Conservation (phyloP, 441 rosid genomes). For the Erysimum pusillum region DNA sequence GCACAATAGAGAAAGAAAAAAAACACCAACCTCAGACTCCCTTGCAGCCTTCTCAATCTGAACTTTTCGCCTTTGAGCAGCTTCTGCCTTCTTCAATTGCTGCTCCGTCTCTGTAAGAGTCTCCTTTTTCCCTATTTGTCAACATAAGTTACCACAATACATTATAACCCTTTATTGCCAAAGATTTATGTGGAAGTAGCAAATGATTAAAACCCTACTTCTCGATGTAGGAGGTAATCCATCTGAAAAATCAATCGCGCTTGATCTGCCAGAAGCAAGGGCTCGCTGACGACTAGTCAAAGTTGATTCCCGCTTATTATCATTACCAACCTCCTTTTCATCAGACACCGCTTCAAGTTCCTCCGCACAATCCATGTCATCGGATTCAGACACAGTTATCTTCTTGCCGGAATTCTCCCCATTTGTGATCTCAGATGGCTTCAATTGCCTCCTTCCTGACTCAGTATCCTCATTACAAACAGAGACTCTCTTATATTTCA, state of each 20-base stretch:
- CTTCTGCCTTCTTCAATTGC: slow-evolving; percentile 90
- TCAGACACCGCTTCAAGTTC: slow-evolving; percentile 65
- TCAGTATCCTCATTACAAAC: slow-evolving; percentile 60
- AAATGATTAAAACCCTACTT: slow-evolving; percentile 61
- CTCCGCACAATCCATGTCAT: slow-evolving; percentile 67
- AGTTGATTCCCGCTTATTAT: slow-evolving; percentile 69
- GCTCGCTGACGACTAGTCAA: slow-evolving; percentile 95
- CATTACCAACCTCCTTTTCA: slow-evolving; percentile 63
- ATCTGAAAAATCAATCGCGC: slow-evolving; percentile 82
- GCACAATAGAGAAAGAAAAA: slow-evolving; percentile 17
- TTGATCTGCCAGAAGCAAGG: slow-evolving; percentile 75
- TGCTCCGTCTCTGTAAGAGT: slow-evolving; percentile 82
- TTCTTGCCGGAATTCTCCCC: slow-evolving; percentile 66
- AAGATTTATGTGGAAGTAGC: slow-evolving; percentile 29
- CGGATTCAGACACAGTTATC: slow-evolving; percentile 57
- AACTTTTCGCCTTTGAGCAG: slow-evolving; percentile 87
- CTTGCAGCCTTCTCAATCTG: slow-evolving; percentile 92
- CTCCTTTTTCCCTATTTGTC: slow-evolving; percentile 75
- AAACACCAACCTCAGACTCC: slow-evolving; percentile 79
- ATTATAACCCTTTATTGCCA: slow-evolving; percentile 13
- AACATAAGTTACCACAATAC: slow-evolving; percentile 22
- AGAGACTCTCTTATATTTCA: slow-evolving; percentile 58
- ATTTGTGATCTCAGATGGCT: slow-evolving; percentile 61
- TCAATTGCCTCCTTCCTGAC: slow-evolving; percentile 59
- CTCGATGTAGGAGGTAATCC: slow-evolving; percentile 92